Evolutionary conservation across 1,284 basidiomycete species (phyloP), one percentile per base, ranked within the genome.

Genomic region (Ceratobasidium papillatum): DNA sequence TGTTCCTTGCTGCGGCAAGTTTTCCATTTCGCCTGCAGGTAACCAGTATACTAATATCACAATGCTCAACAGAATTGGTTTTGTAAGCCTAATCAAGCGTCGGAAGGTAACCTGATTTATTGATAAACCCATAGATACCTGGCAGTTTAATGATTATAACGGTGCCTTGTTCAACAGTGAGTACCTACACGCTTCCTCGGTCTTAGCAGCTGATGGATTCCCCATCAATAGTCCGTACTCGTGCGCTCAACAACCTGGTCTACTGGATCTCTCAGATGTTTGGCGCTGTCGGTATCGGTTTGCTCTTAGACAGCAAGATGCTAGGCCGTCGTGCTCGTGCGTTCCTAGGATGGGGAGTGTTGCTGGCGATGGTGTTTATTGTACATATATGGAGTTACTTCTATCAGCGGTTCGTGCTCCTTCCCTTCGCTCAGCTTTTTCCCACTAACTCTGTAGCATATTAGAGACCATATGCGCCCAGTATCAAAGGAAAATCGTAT

Each of bases 111-210:
- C 25, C 9, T 19, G 30, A 25, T 68, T 51, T 43, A 14, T n/a
- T 62, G 32, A 62, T 38, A 11, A 22, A 12, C 25, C 19, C 1
- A 14, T 22, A 77, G 76, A 92, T 78, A 89, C 90, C 12, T 91
- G 89, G 89, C 89, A 90, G 80, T 91, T 91, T 80, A 90, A 89
- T 77, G 88, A 87, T 74, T 91, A 84, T 82, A 91, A 91, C 78
- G 86, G 84, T 27, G 87, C 87, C 0, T 80, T 91, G 19, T 91
- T 91, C 84, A 89, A 88, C 78, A 90, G 76, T 77, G 32, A 74
- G 76, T 71, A 17, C 17, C 47, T n/a, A 12, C n/a, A n/a, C n/a
- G n/a, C 25, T 19, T 2, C 8, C 22, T 34, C n/a, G 4, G n/a
- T 30, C 17, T 8, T 9, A 34, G 30, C 32, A 45, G 36, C 34